Conservation (phyloP, 495 filamentous ascomycete genomes). For the Penicillium parvum region DNA sequence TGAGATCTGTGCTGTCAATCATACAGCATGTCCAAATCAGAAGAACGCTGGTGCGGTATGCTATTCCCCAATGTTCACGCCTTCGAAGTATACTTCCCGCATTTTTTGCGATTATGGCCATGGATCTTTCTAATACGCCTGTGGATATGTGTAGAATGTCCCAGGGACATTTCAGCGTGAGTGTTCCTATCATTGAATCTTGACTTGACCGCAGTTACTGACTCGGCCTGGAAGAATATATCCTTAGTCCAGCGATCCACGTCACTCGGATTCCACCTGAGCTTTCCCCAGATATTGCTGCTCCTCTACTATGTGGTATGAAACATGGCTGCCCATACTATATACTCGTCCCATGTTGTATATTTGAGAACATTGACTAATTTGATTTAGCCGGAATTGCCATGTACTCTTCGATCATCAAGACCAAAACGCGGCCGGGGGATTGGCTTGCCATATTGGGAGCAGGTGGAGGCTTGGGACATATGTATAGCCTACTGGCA, state of each 20-base stretch:
- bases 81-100: neutral
- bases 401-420: conserved; percentile 47
- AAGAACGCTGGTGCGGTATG: conserved; percentile 44
- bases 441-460: conserved; percentile 41
- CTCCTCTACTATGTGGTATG: conserved; percentile 41
- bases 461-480: conserved; percentile 42
- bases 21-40: conserved; percentile 42
- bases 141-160: conserved; percentile 41
- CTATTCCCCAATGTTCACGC: conserved; percentile 1
- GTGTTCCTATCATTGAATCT: neutral
- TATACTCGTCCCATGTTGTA: too few relatives aligned
- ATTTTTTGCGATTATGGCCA: neutral
- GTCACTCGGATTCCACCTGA: conserved; percentile 35
- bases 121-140: neutral
- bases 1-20: conserved; percentile 44
- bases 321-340: neutral
- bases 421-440: conserved; percentile 36
- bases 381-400: conserved; percentile 33
- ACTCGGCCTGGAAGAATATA: conserved; percentile 26
- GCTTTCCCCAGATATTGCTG: conserved; percentile 31
- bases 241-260: conserved; percentile 39
- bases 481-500: conserved; percentile 28
- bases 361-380: neutral
- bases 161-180: conserved; percentile 45
- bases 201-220: neutral